A percentile compares a stretch with the other conserved stretches of the same genome.
Conservation (phyloP, 2,329 filamentous ascomycete genomes). For the Xylariaceae sp. region DNA sequence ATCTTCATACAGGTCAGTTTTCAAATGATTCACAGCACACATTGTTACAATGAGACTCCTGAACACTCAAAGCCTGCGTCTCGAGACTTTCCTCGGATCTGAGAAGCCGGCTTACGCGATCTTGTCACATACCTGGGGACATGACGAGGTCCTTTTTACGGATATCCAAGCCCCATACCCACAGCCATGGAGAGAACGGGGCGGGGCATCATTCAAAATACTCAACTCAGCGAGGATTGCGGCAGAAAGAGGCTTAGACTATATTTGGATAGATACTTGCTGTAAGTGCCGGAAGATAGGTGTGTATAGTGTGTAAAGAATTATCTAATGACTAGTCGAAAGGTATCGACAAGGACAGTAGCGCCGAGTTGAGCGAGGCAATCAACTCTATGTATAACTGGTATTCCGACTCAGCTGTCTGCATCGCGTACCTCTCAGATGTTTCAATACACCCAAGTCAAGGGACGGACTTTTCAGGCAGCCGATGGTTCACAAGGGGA, state of each 20-base stretch:
- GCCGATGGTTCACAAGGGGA: conserved; percentile 9
- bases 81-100: neutral
- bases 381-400: conserved; percentile 6
- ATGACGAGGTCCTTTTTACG: conserved; percentile 4
- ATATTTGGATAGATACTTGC: conserved; percentile 9
- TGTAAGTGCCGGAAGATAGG: neutral
- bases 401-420: conserved; percentile 2
- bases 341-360: conserved; percentile 8
- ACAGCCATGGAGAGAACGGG: neutral
- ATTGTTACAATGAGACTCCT: conserved; percentile 11
- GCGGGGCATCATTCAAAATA: neutral
- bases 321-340: neutral
- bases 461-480: neutral
- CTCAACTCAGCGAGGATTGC: neutral
- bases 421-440: conserved; percentile 1
- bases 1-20: too few relatives aligned
- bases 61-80: neutral
- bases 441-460: neutral
- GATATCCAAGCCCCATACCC: neutral
- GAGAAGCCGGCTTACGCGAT: neutral
- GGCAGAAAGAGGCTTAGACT: neutral
- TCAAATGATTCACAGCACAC: too few relatives aligned
- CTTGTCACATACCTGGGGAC: conserved; percentile 7
- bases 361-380: too few relatives aligned
- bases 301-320: neutral